Base-by-base conservation (phyloP, 768 basidiomycete species). In the Tylopilus vinaceipallidus region DNA sequence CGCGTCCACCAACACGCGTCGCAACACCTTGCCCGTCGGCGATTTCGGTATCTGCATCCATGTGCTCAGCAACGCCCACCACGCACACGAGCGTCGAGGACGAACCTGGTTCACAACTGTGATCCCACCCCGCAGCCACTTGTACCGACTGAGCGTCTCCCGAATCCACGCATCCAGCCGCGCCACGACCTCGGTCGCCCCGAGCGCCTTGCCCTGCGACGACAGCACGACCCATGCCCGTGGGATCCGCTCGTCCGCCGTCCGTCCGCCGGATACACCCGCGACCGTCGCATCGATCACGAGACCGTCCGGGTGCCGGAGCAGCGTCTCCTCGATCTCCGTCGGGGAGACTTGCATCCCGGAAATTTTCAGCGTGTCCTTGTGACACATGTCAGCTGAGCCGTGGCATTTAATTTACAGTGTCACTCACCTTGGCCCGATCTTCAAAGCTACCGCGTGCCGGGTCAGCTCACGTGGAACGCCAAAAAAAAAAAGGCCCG, bases 341-440 rank as follows among this genome's bases (percentile, higher is more conserved):
- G 78, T 76, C 1, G 89, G 90, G 0, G 90, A 88, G 0, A 91
- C 90, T 66, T 91, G 90, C 42, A 73, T 73, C 4, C 89, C 90
- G 0, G 86, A 88, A 3, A 92, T 76, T 61, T 92, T 92, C 19
- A 92, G 73, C 0, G 82, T 89, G 59, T 91, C 90, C 83, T n/a
- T 88, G 22, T 20, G 6, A 12, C 14, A n/a, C 19, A 29, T 29
- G 27, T 29, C 12, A 12, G 27, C 12, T 29, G 27, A 6, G 27
- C 27, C 27, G 27, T 29, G n/a, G n/a, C n/a, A n/a, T n/a, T n/a
- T n/a, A n/a, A n/a, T n/a, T n/a, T n/a, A n/a, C n/a, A n/a, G 23
- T 14, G 12, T 27, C 4, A 19, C 51, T 53, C 43, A 85, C 86
- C 77, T 91, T 91, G n/a, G 76, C 74, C 45, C 90, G 76, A 64